phyloP scores from a whole-genome alignment of 2,329 filamentous ascomycete genomes.

The Westerdykella ornata region DNA sequence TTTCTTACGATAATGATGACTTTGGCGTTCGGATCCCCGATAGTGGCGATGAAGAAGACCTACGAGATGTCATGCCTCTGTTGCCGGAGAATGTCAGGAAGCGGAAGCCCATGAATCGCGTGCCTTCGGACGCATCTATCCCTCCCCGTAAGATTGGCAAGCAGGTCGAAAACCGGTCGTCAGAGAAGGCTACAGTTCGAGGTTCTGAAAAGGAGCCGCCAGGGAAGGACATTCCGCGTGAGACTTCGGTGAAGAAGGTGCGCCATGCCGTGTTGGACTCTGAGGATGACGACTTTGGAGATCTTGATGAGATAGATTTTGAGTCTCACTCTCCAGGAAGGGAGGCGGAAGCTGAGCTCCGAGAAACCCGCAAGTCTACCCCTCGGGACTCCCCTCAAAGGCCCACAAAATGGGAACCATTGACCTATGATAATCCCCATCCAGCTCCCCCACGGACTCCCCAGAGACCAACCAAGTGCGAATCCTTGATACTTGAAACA shows the following conservation, averaged over 20 bases:
- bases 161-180: constrained; percentile 17
- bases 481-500: no score
- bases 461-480: constrained; percentile 5
- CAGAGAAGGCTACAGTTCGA: constrained; percentile 3
- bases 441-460: no score
- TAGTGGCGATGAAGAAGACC: constrained; percentile 11
- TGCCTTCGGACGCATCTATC: constrained; percentile 18
- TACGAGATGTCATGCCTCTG: constrained; percentile 1
- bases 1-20: constrained; percentile 9
- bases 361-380: constrained; percentile 11
- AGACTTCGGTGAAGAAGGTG: constrained; percentile 4
- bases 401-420: no score
- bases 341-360: constrained; percentile 3
- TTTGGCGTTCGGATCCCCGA: constrained; percentile 7
- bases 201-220: no score
- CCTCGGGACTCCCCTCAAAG: neutral
- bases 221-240: no score
- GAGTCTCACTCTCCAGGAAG: constrained; percentile 11
- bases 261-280: constrained; percentile 24
- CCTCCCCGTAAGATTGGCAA: constrained; percentile 28
- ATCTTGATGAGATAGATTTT: constrained; percentile 24
- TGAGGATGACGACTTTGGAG: constrained; percentile 26
- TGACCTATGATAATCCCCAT: no score
- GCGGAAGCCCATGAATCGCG: constrained; percentile 27
- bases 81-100: constrained; percentile 16